Base-by-base conservation (phyloP, 768 basidiomycete species). In the Rubroboletus pulcherrimus region DNA sequence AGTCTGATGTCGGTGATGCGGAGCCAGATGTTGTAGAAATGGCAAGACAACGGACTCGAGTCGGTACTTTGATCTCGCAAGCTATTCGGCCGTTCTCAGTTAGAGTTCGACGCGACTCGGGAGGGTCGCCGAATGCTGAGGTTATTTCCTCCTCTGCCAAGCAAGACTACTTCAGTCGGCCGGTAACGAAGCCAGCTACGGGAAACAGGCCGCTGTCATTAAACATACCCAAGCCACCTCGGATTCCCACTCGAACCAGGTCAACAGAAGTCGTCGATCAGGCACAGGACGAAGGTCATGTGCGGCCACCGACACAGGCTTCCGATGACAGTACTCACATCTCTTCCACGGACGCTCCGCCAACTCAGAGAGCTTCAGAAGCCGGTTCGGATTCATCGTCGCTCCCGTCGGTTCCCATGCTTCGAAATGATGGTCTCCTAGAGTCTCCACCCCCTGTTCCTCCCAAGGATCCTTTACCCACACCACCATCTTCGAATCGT, bases 1-100 rank as follows among this genome's bases (percentile, higher is more conserved):
- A 74, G 31, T 79, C 78, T 15, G 77, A 77, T 12, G 70, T 73
- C 1, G 74, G 77, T 26, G 67, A 73, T 9, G 78, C 76, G 35
- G 73, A 73, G 15, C 74, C 77, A 10, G 71, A 72, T n/a, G 33
- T 66, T 47, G 63, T 66, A 37, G 61, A 66, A 41, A 43, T 64
- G 49, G 48, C 65, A 42, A 65, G 75, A 37, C 69, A 77, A 31
- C 74, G 78, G n/a, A 79, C 73, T 29, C 76, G 77, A 38, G 75
- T 87, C 48, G 74, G 80, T 26, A 79, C 80, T 39, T 74, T 87
- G 50, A 75, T 88, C 51, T 75, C 72, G 12, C 78, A 81, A 53
- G 79, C 82, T 4, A 76, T 86, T 30, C 75, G 81, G 1, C 80
- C 82, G 3, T 67, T 77, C 30, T 70, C 75, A 43, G 62, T 63